Base-by-base conservation (phyloP, 257 asterid species). In the Scutellaria barbata region DNA sequence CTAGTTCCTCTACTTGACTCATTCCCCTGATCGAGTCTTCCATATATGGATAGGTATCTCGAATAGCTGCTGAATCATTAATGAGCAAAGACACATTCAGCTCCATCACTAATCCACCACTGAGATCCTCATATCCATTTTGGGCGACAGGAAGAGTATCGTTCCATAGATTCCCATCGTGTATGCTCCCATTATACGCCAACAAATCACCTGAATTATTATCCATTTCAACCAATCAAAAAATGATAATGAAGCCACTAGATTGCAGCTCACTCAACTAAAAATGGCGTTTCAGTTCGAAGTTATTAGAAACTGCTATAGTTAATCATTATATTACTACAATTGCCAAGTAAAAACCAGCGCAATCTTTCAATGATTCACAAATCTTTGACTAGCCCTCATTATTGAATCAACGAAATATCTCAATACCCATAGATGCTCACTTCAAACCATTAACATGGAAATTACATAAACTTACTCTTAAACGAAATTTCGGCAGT, bases 131-230 rank as follows among this genome's bases (percentile, higher is more conserved):
- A 43, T 53, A 67, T 68, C 74, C 80, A 53, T 63, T 80, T 79
- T 79, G 82, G 18, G 61, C 69, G 63, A 79, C 77, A 2, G 86
- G 75, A 79, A 65, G 57, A 54, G 78, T 37, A 62, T 66, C 57
- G 72, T 81, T 74, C 47, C 71, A 68, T 53, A 71, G 63, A 68
- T 75, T 77, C 60, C 47, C 80, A 55, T 77, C 76, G 4, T 68
- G 41, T 14, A 18, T 22, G 63, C 83, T 82, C 77, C 76, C 90
- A 48, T 77, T 81, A 68, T 55, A 81, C 18, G 81, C 56, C 11
- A 77, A 72, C 25, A 79, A 73, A 48, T 77, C 82, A 42, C 97
- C 97, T 94, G 92, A 85, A 86, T 65, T 53, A 43, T 56, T 16
- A 25, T 42, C 78, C 78, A 60, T 66, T 30, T 64, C 17, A 76